phyloP scores from a whole-genome alignment of 352 stramenopile species.

The Phytophthora cryptogea region DNA sequence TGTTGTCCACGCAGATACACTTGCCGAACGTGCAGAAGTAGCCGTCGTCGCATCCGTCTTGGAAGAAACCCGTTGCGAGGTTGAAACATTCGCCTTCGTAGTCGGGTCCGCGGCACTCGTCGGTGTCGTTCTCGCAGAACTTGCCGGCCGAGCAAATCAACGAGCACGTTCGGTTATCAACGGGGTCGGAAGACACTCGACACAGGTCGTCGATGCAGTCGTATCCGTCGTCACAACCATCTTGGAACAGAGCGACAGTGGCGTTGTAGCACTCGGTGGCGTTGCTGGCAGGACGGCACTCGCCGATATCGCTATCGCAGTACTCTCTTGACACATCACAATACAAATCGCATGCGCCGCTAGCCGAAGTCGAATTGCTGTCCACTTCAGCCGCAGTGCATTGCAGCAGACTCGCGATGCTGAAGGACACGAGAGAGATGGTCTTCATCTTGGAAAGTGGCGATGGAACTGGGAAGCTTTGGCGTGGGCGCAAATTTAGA shows the following conservation, averaged over 20 bases:
- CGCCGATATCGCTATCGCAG: constrained; percentile 33
- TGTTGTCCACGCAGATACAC: constrained; percentile 1
- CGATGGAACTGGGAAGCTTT: not conserved
- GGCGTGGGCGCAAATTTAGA: constrained; percentile 1
- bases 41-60: constrained; percentile 26
- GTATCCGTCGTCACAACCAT: constrained; percentile 33
- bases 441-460: constrained; percentile 9
- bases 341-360: not conserved
- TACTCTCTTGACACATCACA: constrained; percentile 21
- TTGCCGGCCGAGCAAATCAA: constrained; percentile 21
- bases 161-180: constrained; percentile 15
- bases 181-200: constrained; percentile 14
- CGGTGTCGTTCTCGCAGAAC: constrained; percentile 29
- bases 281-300: constrained; percentile 25
- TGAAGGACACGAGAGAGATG: not conserved
- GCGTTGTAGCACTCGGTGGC: constrained; percentile 36
- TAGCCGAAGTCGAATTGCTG: not conserved
- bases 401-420: constrained; percentile 4
- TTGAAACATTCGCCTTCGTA: constrained; percentile 48
- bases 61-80: constrained; percentile 22
- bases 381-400: not conserved
- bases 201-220: constrained; percentile 37
- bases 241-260: constrained; percentile 32
- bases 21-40: constrained; percentile 16
- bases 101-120: constrained; percentile 18